These are phyloP conservation scores for Calonectria crousiana DNA, from an alignment of 2,329 filamentous ascomycete genomes.

Conservation along the genomic window DNA sequence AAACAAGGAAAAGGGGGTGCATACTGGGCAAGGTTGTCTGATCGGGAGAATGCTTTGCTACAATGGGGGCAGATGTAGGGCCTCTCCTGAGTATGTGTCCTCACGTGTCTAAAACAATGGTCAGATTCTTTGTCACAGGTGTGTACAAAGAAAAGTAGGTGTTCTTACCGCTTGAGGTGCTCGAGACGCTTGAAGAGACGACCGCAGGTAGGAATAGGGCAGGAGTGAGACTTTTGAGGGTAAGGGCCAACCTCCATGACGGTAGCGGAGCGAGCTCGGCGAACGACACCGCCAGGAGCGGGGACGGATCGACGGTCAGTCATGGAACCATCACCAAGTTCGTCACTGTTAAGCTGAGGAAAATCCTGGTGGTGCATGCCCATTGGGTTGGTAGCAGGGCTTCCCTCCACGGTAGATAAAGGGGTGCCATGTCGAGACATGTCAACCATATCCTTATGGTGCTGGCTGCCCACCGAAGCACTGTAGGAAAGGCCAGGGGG, in stretches of 20 bases:
- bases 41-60: slow-evolving; percentile 98
- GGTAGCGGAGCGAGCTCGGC: slow-evolving; percentile 92
- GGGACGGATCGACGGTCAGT: slow-evolving; percentile 73
- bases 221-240: slow-evolving; percentile 97
- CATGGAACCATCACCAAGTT: slow-evolving; percentile 64
- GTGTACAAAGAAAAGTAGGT: slow-evolving; percentile 55
- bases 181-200: slow-evolving; percentile 98
- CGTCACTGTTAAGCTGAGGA: slow-evolving; percentile 71
- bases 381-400: slow-evolving; percentile 79
- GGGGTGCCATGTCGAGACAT: slow-evolving; percentile 94
- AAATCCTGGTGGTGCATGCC: slow-evolving; percentile 81
- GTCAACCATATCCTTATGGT: slow-evolving; percentile 84
- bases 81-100: slow-evolving; percentile 99
- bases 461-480: slow-evolving; percentile 72
- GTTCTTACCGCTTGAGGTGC: slow-evolving; percentile 93
- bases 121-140: slow-evolving; percentile 30
- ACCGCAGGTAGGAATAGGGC: slow-evolving; percentile 98
- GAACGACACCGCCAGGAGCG: slow-evolving; percentile 81
- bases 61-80: slow-evolving; percentile 98
- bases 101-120: slow-evolving; percentile 81
- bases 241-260: slow-evolving; percentile 97
- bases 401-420: slow-evolving; percentile 85
- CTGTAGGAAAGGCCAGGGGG: slow-evolving; percentile 82
- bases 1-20: slow-evolving; percentile 57
- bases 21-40: slow-evolving; percentile 99